phyloP scores from a whole-genome alignment of 192 early-diverging fungal genomes.

The Gorgonomyces haynaldii region DNA sequence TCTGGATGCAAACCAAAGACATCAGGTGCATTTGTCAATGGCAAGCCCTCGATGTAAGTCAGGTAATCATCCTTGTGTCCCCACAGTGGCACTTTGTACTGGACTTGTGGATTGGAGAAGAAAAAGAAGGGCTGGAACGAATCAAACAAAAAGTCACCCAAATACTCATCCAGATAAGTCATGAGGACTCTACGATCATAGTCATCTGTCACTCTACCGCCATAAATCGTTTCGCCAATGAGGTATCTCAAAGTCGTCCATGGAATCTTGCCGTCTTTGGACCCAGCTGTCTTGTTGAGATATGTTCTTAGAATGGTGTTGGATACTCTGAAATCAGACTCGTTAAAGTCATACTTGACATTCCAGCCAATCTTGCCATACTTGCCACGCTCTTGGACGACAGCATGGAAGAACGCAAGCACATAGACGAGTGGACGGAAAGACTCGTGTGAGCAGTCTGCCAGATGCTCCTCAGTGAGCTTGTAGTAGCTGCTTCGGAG shows the following conservation, averaged over 20 bases:
- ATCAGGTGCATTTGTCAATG: conserved; percentile 49
- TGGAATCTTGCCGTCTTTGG: conserved; percentile 43
- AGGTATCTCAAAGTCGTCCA: conserved; percentile 54
- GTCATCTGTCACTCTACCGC: conserved; percentile 52
- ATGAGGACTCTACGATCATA: conserved; percentile 49
- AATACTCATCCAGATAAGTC: conserved; percentile 52
- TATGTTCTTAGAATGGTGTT: conserved; percentile 45
- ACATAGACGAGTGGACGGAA: conserved; percentile 49
- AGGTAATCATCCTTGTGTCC: conserved; percentile 44
- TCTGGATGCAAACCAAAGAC: conserved; percentile 55
- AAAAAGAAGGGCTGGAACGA: conserved; percentile 52
- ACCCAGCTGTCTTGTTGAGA: conserved; percentile 42
- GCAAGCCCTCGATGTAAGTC: conserved; percentile 42
- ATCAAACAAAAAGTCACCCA: conserved; percentile 54
- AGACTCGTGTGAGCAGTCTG: conserved; percentile 41
- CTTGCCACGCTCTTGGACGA: conserved; percentile 51
- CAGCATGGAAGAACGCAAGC: conserved; percentile 50
- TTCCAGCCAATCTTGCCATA: conserved; percentile 57
- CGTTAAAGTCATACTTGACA: conserved; percentile 54
- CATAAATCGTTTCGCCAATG: conserved; percentile 54
- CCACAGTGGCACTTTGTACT: conserved; percentile 38
- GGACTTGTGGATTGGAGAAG: conserved; percentile 33
- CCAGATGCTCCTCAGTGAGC: conserved; percentile 39
- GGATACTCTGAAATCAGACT: conserved; percentile 47
- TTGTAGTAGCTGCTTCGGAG: conserved; percentile 46